These are phyloP conservation scores for Musa balbisiana DNA, from an alignment of 202 grass and related monocot species.

Conservation along the genomic window DNA sequence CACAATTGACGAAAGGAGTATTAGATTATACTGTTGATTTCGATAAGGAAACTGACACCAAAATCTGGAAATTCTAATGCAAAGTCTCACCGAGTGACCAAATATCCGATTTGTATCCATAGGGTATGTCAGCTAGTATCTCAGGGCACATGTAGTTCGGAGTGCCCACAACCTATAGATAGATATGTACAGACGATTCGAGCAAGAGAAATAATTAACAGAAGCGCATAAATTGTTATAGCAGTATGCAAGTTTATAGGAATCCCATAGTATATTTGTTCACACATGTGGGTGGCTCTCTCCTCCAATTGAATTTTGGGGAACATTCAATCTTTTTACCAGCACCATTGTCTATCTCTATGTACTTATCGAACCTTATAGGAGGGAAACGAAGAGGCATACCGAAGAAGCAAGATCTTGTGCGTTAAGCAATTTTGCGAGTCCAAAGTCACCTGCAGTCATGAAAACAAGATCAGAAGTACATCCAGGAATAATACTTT, in stretches of 20 bases:
- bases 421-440: constrained; percentile 66
- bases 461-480: constrained; percentile 1
- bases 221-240: background rate
- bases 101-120: constrained; percentile 82
- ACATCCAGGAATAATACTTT: background rate
- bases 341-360: background rate
- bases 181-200: too few species aligned
- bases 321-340: too few species aligned
- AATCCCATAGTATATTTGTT: too few species aligned
- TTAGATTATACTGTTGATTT: constrained; percentile 13
- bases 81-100: constrained; percentile 70
- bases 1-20: constrained; percentile 2
- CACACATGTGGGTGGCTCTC: too few species aligned
- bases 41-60: background rate
- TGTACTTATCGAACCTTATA: background rate
- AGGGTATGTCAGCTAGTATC: constrained; percentile 75
- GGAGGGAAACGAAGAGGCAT: constrained; percentile 5
- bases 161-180: constrained; percentile 65
- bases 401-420: constrained; percentile 84
- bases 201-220: background rate
- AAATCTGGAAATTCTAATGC: background rate
- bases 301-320: too few species aligned
- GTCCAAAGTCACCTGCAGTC: constrained; percentile 62
- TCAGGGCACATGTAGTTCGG: constrained; percentile 89
- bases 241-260: background rate